A percentile compares a stretch with the other conserved stretches of the same genome.
Conservation (phyloP, 306 rosid genomes). For the Lagenaria siceraria region DNA sequence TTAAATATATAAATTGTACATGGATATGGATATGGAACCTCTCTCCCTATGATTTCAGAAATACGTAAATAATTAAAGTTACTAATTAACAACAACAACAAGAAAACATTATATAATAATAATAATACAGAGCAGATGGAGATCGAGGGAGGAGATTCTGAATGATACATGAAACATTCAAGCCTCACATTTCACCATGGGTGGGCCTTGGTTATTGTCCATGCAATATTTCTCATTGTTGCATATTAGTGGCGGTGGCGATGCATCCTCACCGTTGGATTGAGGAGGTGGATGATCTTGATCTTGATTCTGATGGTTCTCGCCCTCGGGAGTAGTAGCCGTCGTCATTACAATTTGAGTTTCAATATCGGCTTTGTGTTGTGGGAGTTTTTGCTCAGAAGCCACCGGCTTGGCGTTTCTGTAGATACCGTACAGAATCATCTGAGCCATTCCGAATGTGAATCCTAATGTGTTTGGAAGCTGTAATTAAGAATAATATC, state of each 20-base stretch:
- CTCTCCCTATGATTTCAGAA: background rate
- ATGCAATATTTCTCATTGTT: background rate
- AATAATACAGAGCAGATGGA: too few species aligned
- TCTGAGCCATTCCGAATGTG: constrained; percentile 78
- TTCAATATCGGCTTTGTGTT: constrained; percentile 28
- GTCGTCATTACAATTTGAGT: background rate
- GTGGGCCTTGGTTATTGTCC: background rate
- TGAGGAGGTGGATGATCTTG: background rate
- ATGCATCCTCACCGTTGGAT: background rate
- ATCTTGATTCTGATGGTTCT: too few species aligned
- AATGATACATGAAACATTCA: background rate
- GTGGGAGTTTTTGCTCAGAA: constrained; percentile 29
- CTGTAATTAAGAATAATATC: constrained; percentile 16
- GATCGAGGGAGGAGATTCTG: background rate
- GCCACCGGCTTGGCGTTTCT: constrained; percentile 25
- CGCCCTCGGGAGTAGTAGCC: background rate
- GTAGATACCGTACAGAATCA: constrained; percentile 60
- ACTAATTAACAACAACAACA: background rate
- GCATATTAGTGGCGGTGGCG: background rate
- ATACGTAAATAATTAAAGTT: background rate
- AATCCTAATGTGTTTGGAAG: constrained; percentile 77
- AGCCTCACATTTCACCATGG: background rate
- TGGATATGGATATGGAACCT: background rate
- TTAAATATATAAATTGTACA: background rate
- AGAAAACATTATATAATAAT: too few species aligned